A percentile compares a stretch with the other conserved stretches of the same genome.
Evolutionary conservation across 257 asterid genomes (phyloP).

Genomic region (Ligustrum vulgare): DNA sequence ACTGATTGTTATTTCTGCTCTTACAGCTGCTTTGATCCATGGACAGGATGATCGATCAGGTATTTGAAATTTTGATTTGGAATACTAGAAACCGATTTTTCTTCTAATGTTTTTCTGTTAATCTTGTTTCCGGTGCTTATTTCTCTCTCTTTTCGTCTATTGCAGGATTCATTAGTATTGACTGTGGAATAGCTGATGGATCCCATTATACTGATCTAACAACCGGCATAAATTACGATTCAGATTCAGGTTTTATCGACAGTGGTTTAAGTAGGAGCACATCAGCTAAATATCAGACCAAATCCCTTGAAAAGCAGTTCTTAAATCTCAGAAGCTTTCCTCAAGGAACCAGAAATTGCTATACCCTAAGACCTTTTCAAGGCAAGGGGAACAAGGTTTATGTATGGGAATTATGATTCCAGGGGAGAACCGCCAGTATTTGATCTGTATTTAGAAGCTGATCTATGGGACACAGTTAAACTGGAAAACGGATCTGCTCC

Average conservation of each 20-base stretch:
- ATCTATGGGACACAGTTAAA: neutral
- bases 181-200: no score
- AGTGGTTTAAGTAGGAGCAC: neutral
- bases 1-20: no score
- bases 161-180: no score
- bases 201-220: no score
- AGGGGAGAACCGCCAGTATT: neutral
- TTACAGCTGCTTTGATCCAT: no score
- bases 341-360: slow-evolving; percentile 11
- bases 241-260: slow-evolving; percentile 4
- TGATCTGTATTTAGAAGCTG: neutral
- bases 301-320: neutral
- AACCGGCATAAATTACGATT: neutral
- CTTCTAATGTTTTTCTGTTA: no score
- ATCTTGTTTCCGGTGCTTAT: no score
- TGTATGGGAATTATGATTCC: slow-evolving; percentile 6
- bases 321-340: slow-evolving; percentile 14
- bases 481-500: neutral
- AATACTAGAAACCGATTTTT: no score
- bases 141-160: no score
- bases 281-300: neutral
- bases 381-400: neutral
- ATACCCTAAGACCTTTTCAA: neutral
- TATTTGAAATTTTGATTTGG: no score
- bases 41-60: no score